These are phyloP conservation scores for Suhomyces chickasaworum DNA, from an alignment of 1,139 yeast species.

Conservation along the genomic window DNA sequence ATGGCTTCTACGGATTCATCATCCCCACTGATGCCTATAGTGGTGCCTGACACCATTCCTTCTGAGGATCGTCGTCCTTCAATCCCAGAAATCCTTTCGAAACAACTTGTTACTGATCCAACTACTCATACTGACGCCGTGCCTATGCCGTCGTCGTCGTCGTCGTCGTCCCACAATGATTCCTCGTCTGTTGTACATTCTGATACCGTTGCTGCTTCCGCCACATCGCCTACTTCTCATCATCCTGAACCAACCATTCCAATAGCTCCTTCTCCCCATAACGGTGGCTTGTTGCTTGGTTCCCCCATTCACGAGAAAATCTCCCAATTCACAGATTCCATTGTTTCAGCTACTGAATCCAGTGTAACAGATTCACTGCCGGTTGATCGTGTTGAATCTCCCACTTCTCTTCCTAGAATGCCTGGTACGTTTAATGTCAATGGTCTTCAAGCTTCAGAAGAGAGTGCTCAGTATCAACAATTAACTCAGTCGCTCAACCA, in stretches of 20 bases:
- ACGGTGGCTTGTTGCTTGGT: conserved; percentile 11
- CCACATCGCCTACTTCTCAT: background rate
- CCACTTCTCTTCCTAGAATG: conserved; percentile 50
- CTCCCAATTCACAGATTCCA: conserved; percentile 17
- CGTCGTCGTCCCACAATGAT: background rate
- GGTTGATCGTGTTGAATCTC: conserved; percentile 9
- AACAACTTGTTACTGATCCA: background rate
- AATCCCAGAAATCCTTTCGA: background rate
- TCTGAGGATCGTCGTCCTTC: conserved; percentile 2
- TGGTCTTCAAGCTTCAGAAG: conserved; percentile 39
- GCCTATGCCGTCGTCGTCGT: background rate
- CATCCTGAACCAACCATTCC: conserved; percentile 1
- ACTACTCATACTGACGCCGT: background rate
- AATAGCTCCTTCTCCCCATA: background rate
- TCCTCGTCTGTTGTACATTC: background rate
- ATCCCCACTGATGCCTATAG: conserved; percentile 3
- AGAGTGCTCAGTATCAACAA: conserved; percentile 22
- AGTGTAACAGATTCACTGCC: conserved; percentile 2
- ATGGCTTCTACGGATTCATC: conserved; percentile 8
- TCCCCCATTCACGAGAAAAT: conserved; percentile 19
- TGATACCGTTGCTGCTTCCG: conserved; percentile 1
- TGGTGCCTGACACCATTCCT: background rate
- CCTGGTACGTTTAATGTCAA: conserved; percentile 63
- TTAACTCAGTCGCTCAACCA: conserved; percentile 22
- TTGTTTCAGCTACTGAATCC: conserved; percentile 15